phyloP scores from a whole-genome alignment of 23 red algal genomes.

The Gracilaria caudata region DNA sequence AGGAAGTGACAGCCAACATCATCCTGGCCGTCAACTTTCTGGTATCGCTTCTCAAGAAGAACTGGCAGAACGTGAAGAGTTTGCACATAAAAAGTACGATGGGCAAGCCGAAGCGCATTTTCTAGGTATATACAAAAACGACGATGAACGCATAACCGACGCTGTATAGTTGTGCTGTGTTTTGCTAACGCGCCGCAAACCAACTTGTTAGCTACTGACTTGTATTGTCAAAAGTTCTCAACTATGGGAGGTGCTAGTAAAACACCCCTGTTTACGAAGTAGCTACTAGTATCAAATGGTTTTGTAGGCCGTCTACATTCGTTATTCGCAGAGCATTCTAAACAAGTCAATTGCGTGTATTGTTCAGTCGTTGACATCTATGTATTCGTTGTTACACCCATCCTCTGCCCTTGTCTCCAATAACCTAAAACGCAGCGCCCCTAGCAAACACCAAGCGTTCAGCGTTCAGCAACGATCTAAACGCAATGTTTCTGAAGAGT shows the following conservation, averaged over 20 bases:
- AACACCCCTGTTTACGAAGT: constrained; percentile 39
- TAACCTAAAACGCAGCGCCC: constrained; percentile 2
- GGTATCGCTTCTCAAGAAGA: constrained; percentile 97
- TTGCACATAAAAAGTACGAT: constrained; percentile 98
- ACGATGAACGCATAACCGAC: neutral
- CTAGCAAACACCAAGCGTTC: neutral
- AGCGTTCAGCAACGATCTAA: neutral
- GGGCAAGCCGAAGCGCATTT: constrained; percentile 95
- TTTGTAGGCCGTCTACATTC: constrained; percentile 24
- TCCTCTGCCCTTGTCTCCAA: neutral
- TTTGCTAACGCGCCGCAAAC: constrained; percentile 45
- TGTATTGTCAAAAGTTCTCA: constrained; percentile 23
- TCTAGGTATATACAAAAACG: constrained; percentile 38
- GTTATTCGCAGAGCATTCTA: constrained; percentile 22
- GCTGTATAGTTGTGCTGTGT: constrained; percentile 9
- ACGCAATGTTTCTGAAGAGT: constrained; percentile 3
- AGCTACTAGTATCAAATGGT: constrained; percentile 31
- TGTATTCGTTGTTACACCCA: constrained; percentile 10
- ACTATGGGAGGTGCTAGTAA: constrained; percentile 49
- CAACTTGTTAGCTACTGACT: constrained; percentile 43
- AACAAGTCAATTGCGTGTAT: constrained; percentile 51
- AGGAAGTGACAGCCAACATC: constrained; percentile 93
- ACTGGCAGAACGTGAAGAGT: constrained; percentile 99
- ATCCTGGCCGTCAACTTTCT: constrained; percentile 99
- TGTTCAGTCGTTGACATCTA: constrained; percentile 7